These are phyloP conservation scores for Myxozyma geophila DNA, from an alignment of 805 yeast species.

Conservation along the genomic window DNA sequence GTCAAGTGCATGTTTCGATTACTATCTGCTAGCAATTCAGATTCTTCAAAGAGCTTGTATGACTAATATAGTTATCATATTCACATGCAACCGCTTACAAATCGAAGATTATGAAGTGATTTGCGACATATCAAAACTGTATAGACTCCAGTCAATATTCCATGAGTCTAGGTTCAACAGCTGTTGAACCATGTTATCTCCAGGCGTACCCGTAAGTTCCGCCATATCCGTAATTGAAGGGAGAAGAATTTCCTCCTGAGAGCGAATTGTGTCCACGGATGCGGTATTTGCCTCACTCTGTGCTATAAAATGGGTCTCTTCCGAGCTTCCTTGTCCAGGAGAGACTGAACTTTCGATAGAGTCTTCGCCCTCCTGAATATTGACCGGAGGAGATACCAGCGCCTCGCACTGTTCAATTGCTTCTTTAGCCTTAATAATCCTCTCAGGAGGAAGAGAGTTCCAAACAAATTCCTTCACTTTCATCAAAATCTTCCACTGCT, in stretches of 20 bases:
- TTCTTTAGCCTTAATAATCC: not conserved
- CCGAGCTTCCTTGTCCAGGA: not conserved
- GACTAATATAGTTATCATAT: not conserved
- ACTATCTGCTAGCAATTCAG: too few relatives aligned
- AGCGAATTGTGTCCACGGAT: not conserved
- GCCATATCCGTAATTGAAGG: not conserved
- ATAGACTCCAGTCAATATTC: slow-evolving; percentile 17
- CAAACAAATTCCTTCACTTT: slow-evolving; percentile 17
- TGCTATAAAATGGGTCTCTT: not conserved
- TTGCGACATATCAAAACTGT: slow-evolving; percentile 2
- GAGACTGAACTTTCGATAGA: not conserved
- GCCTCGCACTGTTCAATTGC: not conserved
- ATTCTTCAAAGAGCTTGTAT: too few relatives aligned
- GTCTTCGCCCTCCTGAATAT: not conserved
- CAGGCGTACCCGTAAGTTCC: slow-evolving; percentile 2
- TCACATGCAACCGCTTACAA: not conserved
- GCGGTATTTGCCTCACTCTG: not conserved
- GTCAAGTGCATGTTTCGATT: too few relatives aligned
- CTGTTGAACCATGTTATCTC: slow-evolving; percentile 9
- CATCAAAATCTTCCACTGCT: slow-evolving; percentile 23
- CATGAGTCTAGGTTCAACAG: slow-evolving; percentile 14
- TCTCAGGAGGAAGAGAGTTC: slow-evolving; percentile 16
- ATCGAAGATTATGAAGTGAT: not conserved
- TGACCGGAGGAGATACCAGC: not conserved
- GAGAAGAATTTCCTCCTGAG: not conserved